Conservation (phyloP, 768 basidiomycete genomes). For the Clitopilus passeckerianus region DNA sequence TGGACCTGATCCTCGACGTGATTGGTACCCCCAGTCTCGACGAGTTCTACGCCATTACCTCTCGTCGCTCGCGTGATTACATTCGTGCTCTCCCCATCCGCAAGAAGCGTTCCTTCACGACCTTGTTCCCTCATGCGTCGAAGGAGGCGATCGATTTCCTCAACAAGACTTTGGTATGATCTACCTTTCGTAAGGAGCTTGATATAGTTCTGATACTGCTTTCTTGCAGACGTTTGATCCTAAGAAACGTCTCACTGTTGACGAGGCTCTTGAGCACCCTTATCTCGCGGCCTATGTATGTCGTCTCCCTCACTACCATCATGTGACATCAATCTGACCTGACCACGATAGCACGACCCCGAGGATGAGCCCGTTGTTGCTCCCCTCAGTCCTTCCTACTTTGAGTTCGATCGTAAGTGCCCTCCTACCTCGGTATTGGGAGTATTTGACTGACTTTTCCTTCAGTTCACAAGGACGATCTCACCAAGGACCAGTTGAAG, state of each 20-base stretch:
- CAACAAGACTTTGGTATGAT: slow-evolving; percentile 70
- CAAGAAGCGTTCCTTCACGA: slow-evolving; percentile 76
- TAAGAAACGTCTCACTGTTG: slow-evolving; percentile 92
- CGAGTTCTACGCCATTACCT: slow-evolving; percentile 97
- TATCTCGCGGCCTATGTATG: slow-evolving; percentile 86
- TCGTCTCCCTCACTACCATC: not conserved
- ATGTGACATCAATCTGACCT: slow-evolving; percentile 29
- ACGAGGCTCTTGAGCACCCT: slow-evolving; percentile 89
- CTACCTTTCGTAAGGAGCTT: not conserved
- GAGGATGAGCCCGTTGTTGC: slow-evolving; percentile 85
- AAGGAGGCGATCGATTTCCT: slow-evolving; percentile 65
- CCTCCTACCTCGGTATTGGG: not conserved
- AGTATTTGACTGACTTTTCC: slow-evolving; percentile 4
- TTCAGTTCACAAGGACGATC: slow-evolving; percentile 64
- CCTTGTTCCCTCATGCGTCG: slow-evolving; percentile 88
- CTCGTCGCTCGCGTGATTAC: slow-evolving; percentile 88
- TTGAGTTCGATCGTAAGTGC: slow-evolving; percentile 79
- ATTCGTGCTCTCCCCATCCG: slow-evolving; percentile 93
- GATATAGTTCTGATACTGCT: not conserved
- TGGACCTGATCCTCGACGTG: slow-evolving; percentile 92
- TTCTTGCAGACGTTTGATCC: slow-evolving; percentile 84
- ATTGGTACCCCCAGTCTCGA: slow-evolving; percentile 93
- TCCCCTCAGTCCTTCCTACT: slow-evolving; percentile 79
- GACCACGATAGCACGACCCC: slow-evolving; percentile 61
- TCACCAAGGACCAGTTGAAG: slow-evolving; percentile 77